Percentiles rank a stretch among this genome's conserved stretches.
These are phyloP conservation scores for Mucor mucedo DNA, from an alignment of 371 early-diverging fungal genomes.

Conservation along the genomic window DNA sequence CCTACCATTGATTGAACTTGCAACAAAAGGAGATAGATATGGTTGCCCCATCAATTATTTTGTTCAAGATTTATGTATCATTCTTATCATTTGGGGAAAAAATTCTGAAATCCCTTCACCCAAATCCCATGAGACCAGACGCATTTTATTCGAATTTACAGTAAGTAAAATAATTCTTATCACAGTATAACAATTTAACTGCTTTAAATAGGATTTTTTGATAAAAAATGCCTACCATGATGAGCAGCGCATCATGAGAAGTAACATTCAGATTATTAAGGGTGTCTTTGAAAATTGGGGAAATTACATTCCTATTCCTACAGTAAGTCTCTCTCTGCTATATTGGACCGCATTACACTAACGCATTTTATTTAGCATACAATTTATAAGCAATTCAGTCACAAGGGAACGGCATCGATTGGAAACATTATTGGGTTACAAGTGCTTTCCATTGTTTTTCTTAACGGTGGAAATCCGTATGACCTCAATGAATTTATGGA, in stretches of 20 bases:
- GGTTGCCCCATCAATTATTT: constrained; percentile 75
- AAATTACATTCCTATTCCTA: constrained; percentile 58
- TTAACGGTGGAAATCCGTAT: constrained; percentile 56
- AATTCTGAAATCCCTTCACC: constrained; percentile 26
- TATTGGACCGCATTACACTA: background rate
- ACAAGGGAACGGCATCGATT: constrained; percentile 27
- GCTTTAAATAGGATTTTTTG: constrained; percentile 48
- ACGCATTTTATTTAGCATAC: constrained; percentile 33
- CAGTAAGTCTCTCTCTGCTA: constrained; percentile 46
- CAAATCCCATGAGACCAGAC: constrained; percentile 42
- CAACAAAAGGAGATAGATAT: constrained; percentile 52
- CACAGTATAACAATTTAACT: background rate
- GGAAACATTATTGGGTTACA: constrained; percentile 59
- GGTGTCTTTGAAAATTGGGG: constrained; percentile 68
- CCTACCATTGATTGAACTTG: constrained; percentile 60
- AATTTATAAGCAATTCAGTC: constrained; percentile 48
- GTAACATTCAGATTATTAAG: constrained; percentile 62
- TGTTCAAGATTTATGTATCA: constrained; percentile 65
- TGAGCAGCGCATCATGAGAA: constrained; percentile 43
- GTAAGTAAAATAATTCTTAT: constrained; percentile 28
- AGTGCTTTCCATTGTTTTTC: constrained; percentile 54
- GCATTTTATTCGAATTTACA: constrained; percentile 40
- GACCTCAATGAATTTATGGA: constrained; percentile 45
- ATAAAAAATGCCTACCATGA: constrained; percentile 56
- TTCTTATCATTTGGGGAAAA: constrained; percentile 65